phyloP scores from a whole-genome alignment of 1,139 yeast species.

The Protomyces gravidus region DNA sequence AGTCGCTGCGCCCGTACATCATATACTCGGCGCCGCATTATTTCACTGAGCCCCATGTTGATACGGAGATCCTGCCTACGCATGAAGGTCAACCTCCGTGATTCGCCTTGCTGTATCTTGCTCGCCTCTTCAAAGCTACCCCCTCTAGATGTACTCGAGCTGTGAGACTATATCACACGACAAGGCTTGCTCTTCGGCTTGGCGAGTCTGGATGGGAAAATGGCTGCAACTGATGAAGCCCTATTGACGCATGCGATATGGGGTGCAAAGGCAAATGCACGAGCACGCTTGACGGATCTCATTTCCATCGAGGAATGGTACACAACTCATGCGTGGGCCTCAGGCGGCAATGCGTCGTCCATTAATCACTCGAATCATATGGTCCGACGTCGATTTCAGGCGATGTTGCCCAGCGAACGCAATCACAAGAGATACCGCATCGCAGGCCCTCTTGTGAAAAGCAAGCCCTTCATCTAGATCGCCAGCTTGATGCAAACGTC shows the following conservation, averaged over 20 bases:
- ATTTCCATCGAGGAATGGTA: slow-evolving; percentile 17
- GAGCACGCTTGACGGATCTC: slow-evolving; percentile 11
- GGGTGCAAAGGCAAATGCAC: slow-evolving; percentile 7
- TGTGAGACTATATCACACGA: slow-evolving; percentile 20
- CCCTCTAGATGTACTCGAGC: slow-evolving; percentile 14
- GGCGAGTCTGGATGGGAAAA: slow-evolving; percentile 24
- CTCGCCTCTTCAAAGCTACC: slow-evolving; percentile 10
- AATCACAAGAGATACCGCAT: slow-evolving; percentile 6
- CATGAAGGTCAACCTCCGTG: background rate
- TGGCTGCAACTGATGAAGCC: slow-evolving; percentile 12
- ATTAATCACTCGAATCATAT: slow-evolving; percentile 7
- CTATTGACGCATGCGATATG: slow-evolving; percentile 8
- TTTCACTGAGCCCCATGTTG: background rate
- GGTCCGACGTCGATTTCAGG: slow-evolving; percentile 16
- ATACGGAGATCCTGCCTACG: background rate
- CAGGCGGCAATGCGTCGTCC: background rate
- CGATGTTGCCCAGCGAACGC: slow-evolving; percentile 15
- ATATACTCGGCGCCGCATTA: slow-evolving; percentile 16
- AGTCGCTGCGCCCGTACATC: too few species aligned
- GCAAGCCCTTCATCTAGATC: slow-evolving; percentile 8
- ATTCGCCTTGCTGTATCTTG: slow-evolving; percentile 18
- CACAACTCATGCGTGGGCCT: slow-evolving; percentile 22
- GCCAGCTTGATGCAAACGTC: slow-evolving; percentile 7
- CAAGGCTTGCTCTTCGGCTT: slow-evolving; percentile 26
- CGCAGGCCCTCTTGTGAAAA: slow-evolving; percentile 1